Evolutionary conservation across 306 rosid genomes (phyloP), one percentile per base, ranked within the genome.

Genomic region (Astragalus membranaceus): DNA sequence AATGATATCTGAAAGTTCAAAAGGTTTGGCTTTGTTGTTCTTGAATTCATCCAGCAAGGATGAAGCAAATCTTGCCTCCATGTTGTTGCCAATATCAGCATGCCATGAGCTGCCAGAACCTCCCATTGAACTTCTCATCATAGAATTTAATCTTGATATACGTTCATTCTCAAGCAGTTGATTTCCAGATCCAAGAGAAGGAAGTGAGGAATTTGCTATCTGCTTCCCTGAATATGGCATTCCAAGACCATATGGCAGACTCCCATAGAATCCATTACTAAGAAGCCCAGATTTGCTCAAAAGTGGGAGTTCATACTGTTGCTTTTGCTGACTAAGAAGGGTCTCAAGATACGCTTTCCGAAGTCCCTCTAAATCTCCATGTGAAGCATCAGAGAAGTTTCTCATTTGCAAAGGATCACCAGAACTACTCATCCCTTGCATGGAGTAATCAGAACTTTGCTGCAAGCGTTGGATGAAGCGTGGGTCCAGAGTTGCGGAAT

Each of bases 11-110:
- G 94, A 58, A 64, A 94, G 95, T 78, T 94, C 97, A 86, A 90
- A 91, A 81, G 96, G 84, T 75, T 75, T 88, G 17, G 86, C 81
- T 81, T 89, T 94, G 79, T 90, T 89, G 85, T 83, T 91, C 85
- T 94, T 94, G 86, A 91, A 94, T 67, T 94, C 97, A 67, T 94
- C 99, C 70, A 94, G 80, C 65, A 94, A 76, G 56, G 96, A 81
- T 29, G 97, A 82, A 46, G 82, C 75, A 75, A 80, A 79, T 67
- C 91, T 78, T 72, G 80, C 83, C 56, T 88, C 95, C 72, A 73
- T 30, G 78, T 74, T 86, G 69, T 75, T 87, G 80, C 87, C 85
- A 74, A 82, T 65, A 79, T 83, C 95, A 51, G 85, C 70, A 65
- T 76, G 86, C 90, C 88, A 83, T 47, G 88, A 39, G 83, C 85